Evolutionary conservation across 495 filamentous ascomycete genomes (phyloP).

Genomic region (Cetradonia linearis): DNA sequence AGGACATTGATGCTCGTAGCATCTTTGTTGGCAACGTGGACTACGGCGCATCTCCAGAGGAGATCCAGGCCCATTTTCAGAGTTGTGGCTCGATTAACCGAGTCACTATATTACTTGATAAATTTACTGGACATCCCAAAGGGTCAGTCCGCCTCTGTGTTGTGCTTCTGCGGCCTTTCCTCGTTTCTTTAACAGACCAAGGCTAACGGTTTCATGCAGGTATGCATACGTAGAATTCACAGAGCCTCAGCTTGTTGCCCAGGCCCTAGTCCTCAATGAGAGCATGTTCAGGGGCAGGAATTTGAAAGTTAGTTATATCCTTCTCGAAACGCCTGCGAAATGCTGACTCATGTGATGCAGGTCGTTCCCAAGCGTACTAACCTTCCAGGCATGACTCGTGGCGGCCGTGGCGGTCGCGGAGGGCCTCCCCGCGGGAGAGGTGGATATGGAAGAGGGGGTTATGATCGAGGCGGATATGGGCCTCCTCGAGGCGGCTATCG

Average conservation of each 20-base stretch:
- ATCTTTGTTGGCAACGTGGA: conserved; percentile 99
- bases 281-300: conserved; percentile 91
- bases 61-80: conserved; percentile 98
- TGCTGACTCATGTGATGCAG: conserved; percentile 31
- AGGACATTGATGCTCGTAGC: conserved; percentile 89
- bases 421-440: conserved; percentile 35
- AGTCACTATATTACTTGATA: conserved; percentile 94
- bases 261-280: conserved; percentile 91
- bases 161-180: neutral
- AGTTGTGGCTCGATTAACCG: conserved; percentile 96
- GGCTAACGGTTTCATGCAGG: conserved; percentile 35
- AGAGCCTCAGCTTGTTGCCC: conserved; percentile 84
- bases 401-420: conserved; percentile 55
- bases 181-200: neutral
- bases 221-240: conserved; percentile 99
- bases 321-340: neutral
- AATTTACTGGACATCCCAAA: conserved; percentile 96
- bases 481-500: conserved; percentile 62
- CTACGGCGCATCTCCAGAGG: conserved; percentile 93
- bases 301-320: conserved; percentile 61
- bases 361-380: conserved; percentile 97
- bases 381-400: conserved; percentile 83
- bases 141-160: conserved; percentile 52
- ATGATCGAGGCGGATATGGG: conserved; percentile 41
- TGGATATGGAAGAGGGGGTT: conserved; percentile 49